A percentile compares a stretch with the other conserved stretches of the same genome.
phyloP scores from a whole-genome alignment of 768 basidiomycete species.

The Gyrodon lividus region DNA sequence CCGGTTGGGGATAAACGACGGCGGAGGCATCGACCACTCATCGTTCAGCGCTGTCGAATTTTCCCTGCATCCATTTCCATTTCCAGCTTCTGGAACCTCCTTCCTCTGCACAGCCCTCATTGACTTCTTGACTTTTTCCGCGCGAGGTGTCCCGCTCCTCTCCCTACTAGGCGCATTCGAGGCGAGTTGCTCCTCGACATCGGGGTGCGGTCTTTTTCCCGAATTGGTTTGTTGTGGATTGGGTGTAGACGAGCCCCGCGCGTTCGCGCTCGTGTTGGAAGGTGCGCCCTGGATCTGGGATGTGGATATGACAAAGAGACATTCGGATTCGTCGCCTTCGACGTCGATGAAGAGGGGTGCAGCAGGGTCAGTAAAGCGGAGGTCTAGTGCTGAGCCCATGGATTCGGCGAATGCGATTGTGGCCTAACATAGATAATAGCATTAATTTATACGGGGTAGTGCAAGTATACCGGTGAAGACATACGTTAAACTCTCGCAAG shows the following conservation, averaged over 20 bases:
- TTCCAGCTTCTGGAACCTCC: constrained; percentile 18
- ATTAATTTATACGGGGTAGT: neutral
- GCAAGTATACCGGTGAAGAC: neutral
- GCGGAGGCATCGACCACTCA: constrained; percentile 42
- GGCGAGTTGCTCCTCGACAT: constrained; percentile 27
- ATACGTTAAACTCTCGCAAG: constrained; percentile 80
- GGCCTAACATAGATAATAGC: constrained; percentile 47
- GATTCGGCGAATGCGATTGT: constrained; percentile 79
- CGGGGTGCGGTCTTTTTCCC: constrained; percentile 22
- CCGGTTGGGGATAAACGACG: constrained; percentile 21
- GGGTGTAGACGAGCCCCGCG: constrained; percentile 18
- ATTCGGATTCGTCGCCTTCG: constrained; percentile 62
- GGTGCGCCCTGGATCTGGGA: constrained; percentile 49
- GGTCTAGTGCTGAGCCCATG: constrained; percentile 58
- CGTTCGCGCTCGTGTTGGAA: constrained; percentile 14
- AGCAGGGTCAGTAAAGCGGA: constrained; percentile 74
- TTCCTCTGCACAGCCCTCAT: constrained; percentile 36
- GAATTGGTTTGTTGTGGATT: constrained; percentile 8
- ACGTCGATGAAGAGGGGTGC: constrained; percentile 77
- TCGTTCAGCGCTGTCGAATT: constrained; percentile 15
- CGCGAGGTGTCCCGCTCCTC: constrained; percentile 38
- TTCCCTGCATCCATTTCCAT: constrained; percentile 8
- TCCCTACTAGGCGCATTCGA: constrained; percentile 22
- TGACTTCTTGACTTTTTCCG: constrained; percentile 45
- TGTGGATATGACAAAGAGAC: constrained; percentile 78